Base-by-base conservation (phyloP, 2,329 filamentous ascomycete genomes). In the Albophoma yamanashiensis region DNA sequence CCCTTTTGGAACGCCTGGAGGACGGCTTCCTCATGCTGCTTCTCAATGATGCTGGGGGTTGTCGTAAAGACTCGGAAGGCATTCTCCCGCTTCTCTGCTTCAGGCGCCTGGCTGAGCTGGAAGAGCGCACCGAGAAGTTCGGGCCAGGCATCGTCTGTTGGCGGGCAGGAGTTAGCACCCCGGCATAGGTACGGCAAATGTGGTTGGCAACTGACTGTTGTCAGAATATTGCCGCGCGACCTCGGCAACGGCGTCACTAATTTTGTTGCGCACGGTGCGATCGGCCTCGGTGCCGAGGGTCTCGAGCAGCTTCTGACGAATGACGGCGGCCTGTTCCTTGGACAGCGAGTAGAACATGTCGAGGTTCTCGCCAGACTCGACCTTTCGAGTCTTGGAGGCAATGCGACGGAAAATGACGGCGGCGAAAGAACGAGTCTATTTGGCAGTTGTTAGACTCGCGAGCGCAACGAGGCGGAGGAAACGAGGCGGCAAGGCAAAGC, bases 231-330 rank as follows among this genome's bases (percentile, higher is more conserved):
- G 92, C 69, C 94, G 86, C 53, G 93, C 94, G 62, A 99, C 82
- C 76, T 99, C 94, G 31, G 94, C 94, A 63, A 97, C 89, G n/a
- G 93, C 92, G 76, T 99, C 94, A 67, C 92, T 94, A 71, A 97
- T 89, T 76, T 99, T 99, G 78, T 96, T 94, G 68, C 94, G 84
- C 55, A 96, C 89, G 45, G 84, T 79, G 63, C 86, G 83, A 63
- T 89, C 84, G 27, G 83, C 78, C 76, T 97, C 94, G 63, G 79
- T 80, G 61, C 85, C 85, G 58, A 97, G 80, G 58, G 85, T 86
- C 69, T 92, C 84, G 50, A 97, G 82, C 61, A 97, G 79, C 74
- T 93, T 96, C 69, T 89, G 83, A 66, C 92, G 86, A 68, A 97
- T 96, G 56, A 85, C 87, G 57, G 85, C 79, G 64, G 89, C 87